These are phyloP conservation scores for Wickerhamomyces sp. DNA, from an alignment of 1,139 yeast genomes.

Conservation along the genomic window DNA sequence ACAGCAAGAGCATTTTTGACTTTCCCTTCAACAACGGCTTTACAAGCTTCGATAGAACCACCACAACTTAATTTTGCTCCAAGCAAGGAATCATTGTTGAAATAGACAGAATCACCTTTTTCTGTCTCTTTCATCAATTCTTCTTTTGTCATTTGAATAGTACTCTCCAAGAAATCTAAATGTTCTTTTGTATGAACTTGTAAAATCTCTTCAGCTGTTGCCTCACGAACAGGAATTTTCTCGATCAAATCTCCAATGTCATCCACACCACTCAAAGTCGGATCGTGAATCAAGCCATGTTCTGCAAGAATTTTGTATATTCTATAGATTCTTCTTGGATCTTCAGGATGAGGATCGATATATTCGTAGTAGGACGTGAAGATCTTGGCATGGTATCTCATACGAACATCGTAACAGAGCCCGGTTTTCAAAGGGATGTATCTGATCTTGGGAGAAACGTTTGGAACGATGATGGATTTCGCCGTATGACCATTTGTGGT, in stretches of 20 bases:
- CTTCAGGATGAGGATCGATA: conserved; percentile 98
- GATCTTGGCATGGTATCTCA: conserved; percentile 95
- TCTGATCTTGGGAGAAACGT: conserved; percentile 33
- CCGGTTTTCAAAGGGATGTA: conserved; percentile 86
- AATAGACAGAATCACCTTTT: conserved; percentile 90
- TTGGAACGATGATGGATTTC: conserved; percentile 53
- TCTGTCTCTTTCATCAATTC: conserved; percentile 80
- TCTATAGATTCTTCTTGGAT: conserved; percentile 92
- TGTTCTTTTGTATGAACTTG: conserved; percentile 84
- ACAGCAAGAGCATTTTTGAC: conserved; percentile 93
- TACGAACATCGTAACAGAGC: conserved; percentile 89
- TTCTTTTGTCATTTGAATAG: conserved; percentile 76
- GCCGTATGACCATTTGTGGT: no score
- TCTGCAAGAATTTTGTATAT: conserved; percentile 92
- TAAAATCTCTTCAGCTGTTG: conserved; percentile 77
- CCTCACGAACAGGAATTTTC: conserved; percentile 88
- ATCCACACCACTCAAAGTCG: conserved; percentile 72
- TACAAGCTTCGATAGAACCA: conserved; percentile 94
- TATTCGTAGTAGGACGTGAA: conserved; percentile 90
- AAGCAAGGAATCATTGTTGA: conserved; percentile 82
- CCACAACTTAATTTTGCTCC: conserved; percentile 95
- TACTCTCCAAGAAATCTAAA: conserved; percentile 66
- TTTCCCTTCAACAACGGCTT: conserved; percentile 87
- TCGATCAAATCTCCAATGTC: conserved; percentile 85
- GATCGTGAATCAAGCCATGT: conserved; percentile 83